phyloP scores from a whole-genome alignment of 2,329 filamentous ascomycete species.

The Daldinia sp. region DNA sequence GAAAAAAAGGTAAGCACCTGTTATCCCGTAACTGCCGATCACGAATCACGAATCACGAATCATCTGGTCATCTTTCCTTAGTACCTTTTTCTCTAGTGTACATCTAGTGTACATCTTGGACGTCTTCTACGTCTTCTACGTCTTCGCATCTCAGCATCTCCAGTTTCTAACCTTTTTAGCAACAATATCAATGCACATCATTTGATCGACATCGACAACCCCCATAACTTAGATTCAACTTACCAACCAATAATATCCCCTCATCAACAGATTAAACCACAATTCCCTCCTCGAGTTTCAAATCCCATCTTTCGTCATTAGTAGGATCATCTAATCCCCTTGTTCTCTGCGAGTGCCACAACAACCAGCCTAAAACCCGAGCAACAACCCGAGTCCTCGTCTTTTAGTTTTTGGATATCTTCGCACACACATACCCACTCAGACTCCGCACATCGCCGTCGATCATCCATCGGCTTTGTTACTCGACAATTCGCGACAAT shows the following conservation, averaged over 20 bases:
- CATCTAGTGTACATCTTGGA: not conserved
- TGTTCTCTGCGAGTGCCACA: not conserved
- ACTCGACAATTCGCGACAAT: not conserved
- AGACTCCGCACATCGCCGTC: not conserved
- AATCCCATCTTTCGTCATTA: constrained; percentile 11
- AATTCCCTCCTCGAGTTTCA: constrained; percentile 14
- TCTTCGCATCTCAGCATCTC: not conserved
- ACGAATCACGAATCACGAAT: constrained; percentile 17
- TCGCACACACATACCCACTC: not conserved
- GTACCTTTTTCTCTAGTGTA: not conserved
- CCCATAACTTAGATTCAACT: constrained; percentile 2
- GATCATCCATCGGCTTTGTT: not conserved
- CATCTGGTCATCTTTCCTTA: constrained; percentile 24
- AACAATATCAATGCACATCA: constrained; percentile 30
- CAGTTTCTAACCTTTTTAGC: constrained; percentile 7
- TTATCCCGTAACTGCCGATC: constrained; percentile 35
- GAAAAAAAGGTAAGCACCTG: constrained; percentile 11
- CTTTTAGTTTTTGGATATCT: not conserved
- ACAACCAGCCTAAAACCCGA: not conserved
- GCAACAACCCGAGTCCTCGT: not conserved
- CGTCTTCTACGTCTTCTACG: too few species aligned
- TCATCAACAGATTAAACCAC: constrained; percentile 15
- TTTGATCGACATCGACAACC: constrained; percentile 28
- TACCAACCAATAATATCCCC: constrained; percentile 16
- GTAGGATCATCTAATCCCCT: constrained; percentile 2